A percentile compares a stretch with the other conserved stretches of the same genome.
These are phyloP conservation scores for Phytopythium helicoides DNA, from an alignment of 352 stramenopile genomes.

Conservation along the genomic window DNA sequence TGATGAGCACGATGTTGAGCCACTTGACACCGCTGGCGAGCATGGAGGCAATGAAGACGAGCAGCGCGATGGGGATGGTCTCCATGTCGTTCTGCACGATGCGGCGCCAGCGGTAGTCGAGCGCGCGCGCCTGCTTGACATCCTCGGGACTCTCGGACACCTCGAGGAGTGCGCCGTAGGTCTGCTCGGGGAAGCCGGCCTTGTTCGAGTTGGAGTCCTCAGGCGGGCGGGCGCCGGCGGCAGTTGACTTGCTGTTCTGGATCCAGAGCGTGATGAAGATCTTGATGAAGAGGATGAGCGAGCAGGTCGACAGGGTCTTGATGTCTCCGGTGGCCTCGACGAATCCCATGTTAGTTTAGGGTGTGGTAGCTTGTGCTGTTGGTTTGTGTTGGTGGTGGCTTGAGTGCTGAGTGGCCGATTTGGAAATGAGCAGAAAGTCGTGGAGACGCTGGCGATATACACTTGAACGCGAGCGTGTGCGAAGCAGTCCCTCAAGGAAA, in stretches of 20 bases:
- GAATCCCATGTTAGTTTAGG: too few species aligned
- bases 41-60: too few species aligned
- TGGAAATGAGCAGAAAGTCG: too few species aligned
- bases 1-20: constrained; percentile 21
- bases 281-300: constrained; percentile 41
- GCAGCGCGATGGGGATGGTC: constrained; percentile 31
- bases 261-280: constrained; percentile 30
- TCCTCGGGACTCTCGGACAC: constrained; percentile 8
- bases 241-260: constrained; percentile 33
- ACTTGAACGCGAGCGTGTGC: too few species aligned
- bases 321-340: too few species aligned
- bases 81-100: constrained; percentile 45
- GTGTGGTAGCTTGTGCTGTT: too few species aligned
- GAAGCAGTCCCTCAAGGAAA: too few species aligned
- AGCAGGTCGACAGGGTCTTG: too few species aligned
- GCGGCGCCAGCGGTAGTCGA: constrained; percentile 31
- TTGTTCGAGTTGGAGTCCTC: constrained; percentile 33
- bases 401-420: too few species aligned
- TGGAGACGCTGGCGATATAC: too few species aligned
- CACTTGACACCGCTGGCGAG: constrained; percentile 26
- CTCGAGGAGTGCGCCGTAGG: constrained; percentile 22
- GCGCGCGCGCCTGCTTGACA: constrained; percentile 17
- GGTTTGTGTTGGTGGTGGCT: too few species aligned
- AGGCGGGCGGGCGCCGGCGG: constrained; percentile 28
- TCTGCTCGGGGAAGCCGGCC: constrained; percentile 18